phyloP scores from a whole-genome alignment of 306 rosid genomes.

The Vicia faba region DNA sequence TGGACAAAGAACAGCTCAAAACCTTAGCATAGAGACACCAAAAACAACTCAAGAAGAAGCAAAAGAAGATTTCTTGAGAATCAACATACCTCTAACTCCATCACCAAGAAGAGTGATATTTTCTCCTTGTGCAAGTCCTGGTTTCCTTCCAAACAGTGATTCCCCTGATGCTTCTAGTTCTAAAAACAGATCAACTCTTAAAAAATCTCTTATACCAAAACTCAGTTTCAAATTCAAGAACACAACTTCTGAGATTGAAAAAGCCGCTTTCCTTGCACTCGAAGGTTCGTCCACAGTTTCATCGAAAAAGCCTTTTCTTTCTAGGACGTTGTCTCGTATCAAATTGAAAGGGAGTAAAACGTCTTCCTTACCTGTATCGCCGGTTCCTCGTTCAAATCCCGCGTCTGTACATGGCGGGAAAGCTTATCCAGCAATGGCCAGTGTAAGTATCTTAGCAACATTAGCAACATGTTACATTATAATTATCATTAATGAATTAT shows the following conservation, averaged over 20 bases:
- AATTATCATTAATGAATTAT: no score
- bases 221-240: constrained; percentile 54
- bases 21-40: constrained; percentile 50
- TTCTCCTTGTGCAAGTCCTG: constrained; percentile 64
- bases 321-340: constrained; percentile 66
- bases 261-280: constrained; percentile 54
- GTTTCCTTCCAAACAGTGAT: constrained; percentile 33
- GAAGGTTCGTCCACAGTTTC: constrained; percentile 47
- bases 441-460: constrained; percentile 49
- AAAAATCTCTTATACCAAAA: constrained; percentile 58
- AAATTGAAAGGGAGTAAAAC: constrained; percentile 47
- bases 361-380: constrained; percentile 63
- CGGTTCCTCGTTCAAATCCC: constrained; percentile 62
- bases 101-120: constrained; percentile 64
- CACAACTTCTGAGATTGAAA: constrained; percentile 59
- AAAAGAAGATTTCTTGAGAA: constrained; percentile 54
- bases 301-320: constrained; percentile 50
- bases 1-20: constrained; percentile 45
- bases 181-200: constrained; percentile 47
- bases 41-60: constrained; percentile 45
- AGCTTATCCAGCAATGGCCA: constrained; percentile 27
- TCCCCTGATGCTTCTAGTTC: constrained; percentile 58
- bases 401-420: constrained; percentile 61
- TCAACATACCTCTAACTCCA: constrained; percentile 61
- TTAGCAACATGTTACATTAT: constrained; percentile 1